Percentiles rank a stretch among this genome's conserved stretches.
Conservation (phyloP, 305 asterid genomes). For the Fraxinus latifolia region DNA sequence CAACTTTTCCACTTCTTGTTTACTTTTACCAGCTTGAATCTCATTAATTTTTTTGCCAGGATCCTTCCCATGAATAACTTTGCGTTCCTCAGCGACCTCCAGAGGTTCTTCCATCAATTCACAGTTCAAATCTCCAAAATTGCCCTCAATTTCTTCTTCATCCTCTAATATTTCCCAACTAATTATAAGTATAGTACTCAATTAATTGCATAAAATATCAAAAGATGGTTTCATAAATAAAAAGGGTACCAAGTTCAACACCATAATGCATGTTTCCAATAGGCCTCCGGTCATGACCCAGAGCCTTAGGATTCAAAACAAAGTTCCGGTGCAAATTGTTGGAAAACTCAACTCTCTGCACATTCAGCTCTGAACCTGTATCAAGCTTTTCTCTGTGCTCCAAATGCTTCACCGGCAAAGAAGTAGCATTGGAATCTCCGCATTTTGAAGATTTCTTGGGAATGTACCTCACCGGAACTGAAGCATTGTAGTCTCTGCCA, state of each 20-base stretch:
- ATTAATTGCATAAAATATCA: not conserved
- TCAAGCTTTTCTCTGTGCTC: constrained; percentile 21
- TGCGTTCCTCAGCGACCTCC: constrained; percentile 26
- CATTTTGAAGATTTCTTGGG: constrained; percentile 34
- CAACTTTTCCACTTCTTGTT: constrained; percentile 53
- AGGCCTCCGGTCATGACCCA: constrained; percentile 19
- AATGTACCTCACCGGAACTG: constrained; percentile 47
- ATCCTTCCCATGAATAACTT: constrained; percentile 5
- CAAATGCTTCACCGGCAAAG: constrained; percentile 26
- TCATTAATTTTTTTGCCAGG: constrained; percentile 5
- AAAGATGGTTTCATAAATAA: constrained; percentile 10
- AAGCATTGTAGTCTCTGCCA: constrained; percentile 46
- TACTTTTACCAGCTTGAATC: constrained; percentile 27
- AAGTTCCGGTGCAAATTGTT: constrained; percentile 16
- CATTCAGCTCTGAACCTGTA: constrained; percentile 20
- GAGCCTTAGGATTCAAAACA: constrained; percentile 20
- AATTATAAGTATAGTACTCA: not conserved
- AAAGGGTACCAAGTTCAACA: constrained; percentile 33
- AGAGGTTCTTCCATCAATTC: constrained; percentile 33
- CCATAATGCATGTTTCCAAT: constrained; percentile 21
- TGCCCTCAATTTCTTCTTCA: constrained; percentile 42
- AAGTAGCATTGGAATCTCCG: constrained; percentile 28
- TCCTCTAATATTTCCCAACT: constrained; percentile 32
- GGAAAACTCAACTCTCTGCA: constrained; percentile 20
- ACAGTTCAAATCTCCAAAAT: constrained; percentile 24